Base-by-base conservation (phyloP, 2,329 filamentous ascomycete species). In the Stagonosporopsis chrysanthemi region DNA sequence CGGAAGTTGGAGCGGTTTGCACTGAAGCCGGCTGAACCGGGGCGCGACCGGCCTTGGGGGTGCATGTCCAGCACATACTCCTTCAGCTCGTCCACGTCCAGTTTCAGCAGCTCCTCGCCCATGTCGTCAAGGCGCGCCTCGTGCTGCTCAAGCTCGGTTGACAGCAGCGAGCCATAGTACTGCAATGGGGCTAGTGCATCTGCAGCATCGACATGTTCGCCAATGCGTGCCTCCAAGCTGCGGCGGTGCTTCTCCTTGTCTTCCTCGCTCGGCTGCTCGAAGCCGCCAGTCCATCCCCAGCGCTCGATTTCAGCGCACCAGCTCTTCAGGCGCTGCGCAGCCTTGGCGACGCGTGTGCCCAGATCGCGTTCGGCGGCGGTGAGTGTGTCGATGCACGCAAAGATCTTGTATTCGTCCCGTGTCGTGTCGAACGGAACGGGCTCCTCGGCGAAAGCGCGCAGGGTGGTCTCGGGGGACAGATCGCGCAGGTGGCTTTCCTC, bases 41-140 rank as follows among this genome's bases (percentile, higher is more conserved):
- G 85, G 80, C 74, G 72, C 42, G 76, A 77, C 42, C 71, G 75
- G 53, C 68, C 79, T 68, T 61, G 82, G 75, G 72, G 73, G 90
- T 97, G 90, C 68, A 90, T 90, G 75, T 89, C 88, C 61, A 97
- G 80, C 64, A 97, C 90, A 70, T 94, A 90, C 41, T 85, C 86
- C 79, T 99, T 98, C 72, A 99, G 88, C 62, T 96, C 92, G 69
- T 98, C 91, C 36, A 96, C 81, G 51, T 90, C 86, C 48, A 95
- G 80, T 36, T 85, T 83, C 53, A 90, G 86, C 79, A 95, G 80
- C 54, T 88, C 87, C 41, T 83, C 80, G 14, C 81, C 83, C 56
- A 98, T 96, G 62, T 90, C 85, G 50, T 90, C 88, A 12, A 96
- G 81, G 36, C 93, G 86, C 54, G 76, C 79, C 68, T 95, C 90